These are phyloP conservation scores for Pyricularia sp. DNA, from an alignment of 2,329 filamentous ascomycete species.

Conservation along the genomic window DNA sequence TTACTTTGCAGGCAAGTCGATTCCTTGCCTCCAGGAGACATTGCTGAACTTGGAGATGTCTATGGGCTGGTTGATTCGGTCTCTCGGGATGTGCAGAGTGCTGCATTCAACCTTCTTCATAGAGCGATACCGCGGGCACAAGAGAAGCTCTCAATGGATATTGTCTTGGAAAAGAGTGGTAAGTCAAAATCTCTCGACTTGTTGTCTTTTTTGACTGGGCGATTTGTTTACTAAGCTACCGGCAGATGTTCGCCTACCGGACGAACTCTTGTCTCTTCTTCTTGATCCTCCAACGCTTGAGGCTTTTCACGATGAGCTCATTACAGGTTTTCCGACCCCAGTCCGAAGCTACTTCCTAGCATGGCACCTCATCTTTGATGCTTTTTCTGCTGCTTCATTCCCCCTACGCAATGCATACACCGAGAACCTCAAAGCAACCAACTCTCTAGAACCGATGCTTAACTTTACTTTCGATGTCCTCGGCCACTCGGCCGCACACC, in stretches of 20 bases:
- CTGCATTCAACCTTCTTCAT: slow-evolving; percentile 70
- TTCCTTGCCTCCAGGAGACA: slow-evolving; percentile 45
- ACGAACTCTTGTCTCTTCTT: slow-evolving; percentile 73
- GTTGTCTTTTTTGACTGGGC: neutral
- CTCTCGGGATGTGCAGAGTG: slow-evolving; percentile 62
- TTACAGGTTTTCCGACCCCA: slow-evolving; percentile 54
- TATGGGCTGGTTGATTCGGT: slow-evolving; percentile 66
- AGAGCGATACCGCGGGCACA: slow-evolving; percentile 65
- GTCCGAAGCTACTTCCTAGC: slow-evolving; percentile 74
- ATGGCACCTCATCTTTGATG: slow-evolving; percentile 83
- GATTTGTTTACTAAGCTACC: slow-evolving; percentile 3
- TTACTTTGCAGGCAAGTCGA: slow-evolving; percentile 58
- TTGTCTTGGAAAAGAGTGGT: slow-evolving; percentile 52
- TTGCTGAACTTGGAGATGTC: slow-evolving; percentile 53
- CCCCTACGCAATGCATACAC: slow-evolving; percentile 74
- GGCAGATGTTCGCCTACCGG: slow-evolving; percentile 55
- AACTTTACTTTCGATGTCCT: slow-evolving; percentile 76
- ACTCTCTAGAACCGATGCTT: slow-evolving; percentile 55
- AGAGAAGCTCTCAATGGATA: slow-evolving; percentile 70
- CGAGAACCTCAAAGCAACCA: slow-evolving; percentile 62
- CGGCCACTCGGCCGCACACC: slow-evolving; percentile 60
- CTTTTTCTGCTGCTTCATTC: slow-evolving; percentile 64
- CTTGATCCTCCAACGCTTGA: slow-evolving; percentile 63
- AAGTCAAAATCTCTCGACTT: slow-evolving; percentile 7
- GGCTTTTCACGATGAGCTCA: slow-evolving; percentile 49